A percentile compares a stretch with the other conserved stretches of the same genome.
Conservation (phyloP, 163 green algal genomes). For the Scenedesmus sp. region DNA sequence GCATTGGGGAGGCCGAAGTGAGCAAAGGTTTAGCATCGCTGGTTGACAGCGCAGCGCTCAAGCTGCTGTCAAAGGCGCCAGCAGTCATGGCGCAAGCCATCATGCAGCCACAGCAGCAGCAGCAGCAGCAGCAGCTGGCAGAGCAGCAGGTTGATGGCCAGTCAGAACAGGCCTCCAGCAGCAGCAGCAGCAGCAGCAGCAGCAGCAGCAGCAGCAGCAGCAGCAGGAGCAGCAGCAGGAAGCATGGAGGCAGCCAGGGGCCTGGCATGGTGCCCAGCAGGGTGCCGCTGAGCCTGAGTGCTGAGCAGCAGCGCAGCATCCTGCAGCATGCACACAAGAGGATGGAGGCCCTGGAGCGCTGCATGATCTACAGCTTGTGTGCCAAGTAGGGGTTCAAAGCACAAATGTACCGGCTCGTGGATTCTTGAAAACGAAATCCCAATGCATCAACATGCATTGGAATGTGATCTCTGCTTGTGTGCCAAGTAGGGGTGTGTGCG, state of each 20-base stretch:
- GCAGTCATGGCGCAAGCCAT: not conserved
- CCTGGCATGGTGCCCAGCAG: not conserved
- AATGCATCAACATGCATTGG: too few relatives aligned
- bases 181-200: too few relatives aligned
- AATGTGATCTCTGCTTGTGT: too few relatives aligned
- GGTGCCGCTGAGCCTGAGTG: not conserved
- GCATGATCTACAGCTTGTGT: conserved; percentile 32
- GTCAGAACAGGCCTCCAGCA: not conserved
- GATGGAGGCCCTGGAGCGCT: conserved; percentile 7
- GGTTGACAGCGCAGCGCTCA: conserved; percentile 24
- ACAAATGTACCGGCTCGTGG: not conserved
- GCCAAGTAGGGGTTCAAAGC: not conserved
- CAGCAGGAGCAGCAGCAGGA: not conserved
- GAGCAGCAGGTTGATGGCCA: not conserved
- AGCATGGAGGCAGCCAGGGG: not conserved
- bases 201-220: conserved; percentile 23
- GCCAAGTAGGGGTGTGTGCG: too few relatives aligned
- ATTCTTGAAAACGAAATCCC: too few relatives aligned
- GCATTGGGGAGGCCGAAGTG: conserved; percentile 3
- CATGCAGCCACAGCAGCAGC: not conserved
- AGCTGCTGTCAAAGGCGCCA: conserved; percentile 19
- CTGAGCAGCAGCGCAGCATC: conserved; percentile 15
- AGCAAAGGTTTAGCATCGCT: not conserved
- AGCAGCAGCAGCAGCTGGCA: not conserved
- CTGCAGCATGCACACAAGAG: not conserved